phyloP scores from a whole-genome alignment of 1,284 basidiomycete species.

The Ceratobasidium sp. region DNA sequence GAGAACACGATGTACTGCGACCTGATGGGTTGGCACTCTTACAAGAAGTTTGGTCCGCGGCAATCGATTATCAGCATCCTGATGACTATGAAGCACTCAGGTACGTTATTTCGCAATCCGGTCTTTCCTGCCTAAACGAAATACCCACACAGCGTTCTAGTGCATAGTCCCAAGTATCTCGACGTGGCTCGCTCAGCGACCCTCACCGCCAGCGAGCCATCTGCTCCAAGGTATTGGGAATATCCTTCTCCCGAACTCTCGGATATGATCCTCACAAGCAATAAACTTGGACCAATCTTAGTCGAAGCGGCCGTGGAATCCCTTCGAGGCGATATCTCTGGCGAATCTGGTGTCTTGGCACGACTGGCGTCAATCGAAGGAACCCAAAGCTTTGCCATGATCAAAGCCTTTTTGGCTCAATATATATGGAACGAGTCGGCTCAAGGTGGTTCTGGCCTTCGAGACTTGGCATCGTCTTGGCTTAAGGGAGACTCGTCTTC shows the following conservation, averaged over 20 bases:
- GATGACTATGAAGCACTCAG: background rate
- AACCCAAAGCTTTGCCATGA: background rate
- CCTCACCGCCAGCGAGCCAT: background rate
- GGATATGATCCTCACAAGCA: background rate
- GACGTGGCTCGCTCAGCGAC: background rate
- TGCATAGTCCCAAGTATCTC: background rate
- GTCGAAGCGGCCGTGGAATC: background rate
- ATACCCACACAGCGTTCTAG: background rate
- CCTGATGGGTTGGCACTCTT: constrained; percentile 21
- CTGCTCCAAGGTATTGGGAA: constrained; percentile 2
- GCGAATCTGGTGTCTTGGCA: background rate
- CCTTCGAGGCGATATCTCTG: too few species aligned
- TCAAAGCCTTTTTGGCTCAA: background rate
- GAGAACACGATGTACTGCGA: constrained; percentile 9
- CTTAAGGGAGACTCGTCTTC: background rate
- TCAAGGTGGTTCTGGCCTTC: background rate
- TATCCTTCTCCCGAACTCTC: background rate
- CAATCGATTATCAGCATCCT: background rate
- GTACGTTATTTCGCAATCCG: background rate
- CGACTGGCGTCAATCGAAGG: background rate
- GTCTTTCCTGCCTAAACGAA: background rate
- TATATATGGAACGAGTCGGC: constrained; percentile 3
- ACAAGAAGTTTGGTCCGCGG: constrained; percentile 19
- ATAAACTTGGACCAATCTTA: background rate
- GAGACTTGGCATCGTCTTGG: background rate